Percentiles rank a stretch among this genome's conserved stretches.
phyloP scores from a whole-genome alignment of 192 early-diverging fungal species.

The Cladochytrium replicatum region DNA sequence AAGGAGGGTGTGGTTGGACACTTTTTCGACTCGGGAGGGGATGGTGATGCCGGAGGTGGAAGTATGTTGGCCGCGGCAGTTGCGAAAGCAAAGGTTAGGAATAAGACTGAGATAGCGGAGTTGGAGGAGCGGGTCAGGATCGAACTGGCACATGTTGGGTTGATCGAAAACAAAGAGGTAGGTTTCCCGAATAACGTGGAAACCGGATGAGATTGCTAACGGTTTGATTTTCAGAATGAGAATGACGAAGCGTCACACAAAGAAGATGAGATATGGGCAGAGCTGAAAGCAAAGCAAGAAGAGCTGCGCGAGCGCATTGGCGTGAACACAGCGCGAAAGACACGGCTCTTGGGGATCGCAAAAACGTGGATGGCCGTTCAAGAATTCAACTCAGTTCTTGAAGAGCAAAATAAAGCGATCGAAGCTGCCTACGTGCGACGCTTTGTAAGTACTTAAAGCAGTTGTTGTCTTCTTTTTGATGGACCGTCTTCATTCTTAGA shows the following conservation, averaged over 20 bases:
- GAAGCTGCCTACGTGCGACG: slow-evolving; percentile 80
- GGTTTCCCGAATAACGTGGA: no score
- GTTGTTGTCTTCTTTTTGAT: no score
- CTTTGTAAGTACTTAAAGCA: slow-evolving; percentile 72
- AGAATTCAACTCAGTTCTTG: slow-evolving; percentile 78
- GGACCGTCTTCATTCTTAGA: no score
- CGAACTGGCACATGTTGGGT: slow-evolving; percentile 74
- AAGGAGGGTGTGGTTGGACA: slow-evolving; percentile 29
- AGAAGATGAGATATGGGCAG: slow-evolving; percentile 32
- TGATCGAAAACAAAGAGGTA: slow-evolving; percentile 70
- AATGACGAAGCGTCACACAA: slow-evolving; percentile 67
- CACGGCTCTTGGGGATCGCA: slow-evolving; percentile 54
- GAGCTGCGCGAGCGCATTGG: slow-evolving; percentile 60
- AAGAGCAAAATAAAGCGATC: slow-evolving; percentile 81
- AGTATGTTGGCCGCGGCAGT: neutral
- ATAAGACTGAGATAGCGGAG: slow-evolving; percentile 39
- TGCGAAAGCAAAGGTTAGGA: slow-evolving; percentile 6
- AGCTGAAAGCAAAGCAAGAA: slow-evolving; percentile 55
- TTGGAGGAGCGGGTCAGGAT: slow-evolving; percentile 75
- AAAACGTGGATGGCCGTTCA: slow-evolving; percentile 69
- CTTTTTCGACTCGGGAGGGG: slow-evolving; percentile 15
- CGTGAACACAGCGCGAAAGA: slow-evolving; percentile 59
- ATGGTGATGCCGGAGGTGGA: slow-evolving; percentile 16
- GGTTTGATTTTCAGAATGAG: slow-evolving; percentile 45
- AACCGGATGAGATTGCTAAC: no score